Evolutionary conservation across 179 eudicot species (phyloP).

Genomic region (Pouteria campechiana): DNA sequence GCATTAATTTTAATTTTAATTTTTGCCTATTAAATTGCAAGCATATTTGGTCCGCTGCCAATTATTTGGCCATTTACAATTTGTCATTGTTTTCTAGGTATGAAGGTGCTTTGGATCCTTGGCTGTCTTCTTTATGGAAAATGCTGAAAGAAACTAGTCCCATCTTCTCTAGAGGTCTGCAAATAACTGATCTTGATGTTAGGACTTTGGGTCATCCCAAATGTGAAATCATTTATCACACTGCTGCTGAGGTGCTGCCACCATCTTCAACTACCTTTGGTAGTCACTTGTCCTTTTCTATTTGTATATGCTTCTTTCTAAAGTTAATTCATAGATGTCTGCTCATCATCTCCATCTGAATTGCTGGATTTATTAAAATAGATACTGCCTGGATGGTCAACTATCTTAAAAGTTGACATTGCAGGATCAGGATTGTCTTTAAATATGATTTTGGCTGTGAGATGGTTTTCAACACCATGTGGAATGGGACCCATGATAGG

Average conservation of each 20-base stretch:
- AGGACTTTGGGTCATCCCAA: conserved; percentile 48
- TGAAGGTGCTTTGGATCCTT: conserved; percentile 96
- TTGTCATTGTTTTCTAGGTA: conserved; percentile 59
- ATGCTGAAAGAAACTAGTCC: conserved; percentile 40
- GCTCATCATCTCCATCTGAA: not conserved
- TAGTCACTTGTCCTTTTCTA: conserved; percentile 17
- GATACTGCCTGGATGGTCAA: too few relatives aligned
- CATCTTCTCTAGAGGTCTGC: conserved; percentile 60
- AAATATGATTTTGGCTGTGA: too few relatives aligned
- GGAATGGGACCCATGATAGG: too few relatives aligned
- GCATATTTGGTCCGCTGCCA: too few relatives aligned
- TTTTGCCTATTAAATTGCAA: too few relatives aligned
- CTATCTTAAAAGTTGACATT: too few relatives aligned
- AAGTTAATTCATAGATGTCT: not conserved
- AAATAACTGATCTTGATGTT: conserved; percentile 26
- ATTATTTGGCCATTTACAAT: too few relatives aligned
- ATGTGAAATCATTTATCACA: conserved; percentile 47
- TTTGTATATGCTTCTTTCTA: not conserved
- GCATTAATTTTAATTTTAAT: too few relatives aligned
- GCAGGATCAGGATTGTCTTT: too few relatives aligned
- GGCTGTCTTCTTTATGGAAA: conserved; percentile 84
- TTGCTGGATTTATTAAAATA: too few relatives aligned
- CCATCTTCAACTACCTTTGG: conserved; percentile 32
- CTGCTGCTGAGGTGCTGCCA: conserved; percentile 15
- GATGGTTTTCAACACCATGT: too few relatives aligned